phyloP scores from a whole-genome alignment of 2,329 filamentous ascomycete species.

The Paraphaeosphaeria minitans region DNA sequence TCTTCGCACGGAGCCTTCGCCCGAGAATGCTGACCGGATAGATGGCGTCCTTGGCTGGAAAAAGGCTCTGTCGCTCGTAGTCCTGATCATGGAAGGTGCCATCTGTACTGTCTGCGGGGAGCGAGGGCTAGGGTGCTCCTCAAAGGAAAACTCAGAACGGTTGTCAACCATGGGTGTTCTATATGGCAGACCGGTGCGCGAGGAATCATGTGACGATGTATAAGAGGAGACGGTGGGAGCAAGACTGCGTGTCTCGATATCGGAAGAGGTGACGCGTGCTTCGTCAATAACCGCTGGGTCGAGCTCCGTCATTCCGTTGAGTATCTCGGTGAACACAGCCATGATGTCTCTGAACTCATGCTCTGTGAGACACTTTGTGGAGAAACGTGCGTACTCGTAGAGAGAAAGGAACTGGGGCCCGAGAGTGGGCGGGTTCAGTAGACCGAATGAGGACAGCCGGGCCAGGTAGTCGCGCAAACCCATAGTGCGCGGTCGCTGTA shows the following conservation, averaged over 20 bases:
- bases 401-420: slow-evolving; percentile 67
- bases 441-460: slow-evolving; percentile 70
- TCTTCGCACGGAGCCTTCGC: slow-evolving; percentile 34
- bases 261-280: slow-evolving; percentile 33
- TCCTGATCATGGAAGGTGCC: slow-evolving; percentile 33
- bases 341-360: slow-evolving; percentile 77
- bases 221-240: slow-evolving; percentile 33
- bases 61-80: slow-evolving; percentile 28
- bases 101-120: slow-evolving; percentile 39
- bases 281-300: slow-evolving; percentile 60
- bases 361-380: slow-evolving; percentile 69
- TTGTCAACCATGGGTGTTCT: slow-evolving; percentile 34
- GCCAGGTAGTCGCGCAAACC: slow-evolving; percentile 78
- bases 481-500: slow-evolving; percentile 74
- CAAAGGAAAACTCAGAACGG: slow-evolving; percentile 29
- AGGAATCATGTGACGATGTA: slow-evolving; percentile 29
- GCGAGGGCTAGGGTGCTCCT: slow-evolving; percentile 19
- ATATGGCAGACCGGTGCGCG: slow-evolving; percentile 31
- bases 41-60: slow-evolving; percentile 33
- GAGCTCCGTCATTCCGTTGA: slow-evolving; percentile 74
- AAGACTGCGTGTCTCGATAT: slow-evolving; percentile 40
- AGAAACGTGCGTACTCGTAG: slow-evolving; percentile 89
- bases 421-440: slow-evolving; percentile 61
- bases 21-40: slow-evolving; percentile 28
- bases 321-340: slow-evolving; percentile 79